phyloP scores from a whole-genome alignment of 2,329 filamentous ascomycete species.

The Penicillium concentricum region DNA sequence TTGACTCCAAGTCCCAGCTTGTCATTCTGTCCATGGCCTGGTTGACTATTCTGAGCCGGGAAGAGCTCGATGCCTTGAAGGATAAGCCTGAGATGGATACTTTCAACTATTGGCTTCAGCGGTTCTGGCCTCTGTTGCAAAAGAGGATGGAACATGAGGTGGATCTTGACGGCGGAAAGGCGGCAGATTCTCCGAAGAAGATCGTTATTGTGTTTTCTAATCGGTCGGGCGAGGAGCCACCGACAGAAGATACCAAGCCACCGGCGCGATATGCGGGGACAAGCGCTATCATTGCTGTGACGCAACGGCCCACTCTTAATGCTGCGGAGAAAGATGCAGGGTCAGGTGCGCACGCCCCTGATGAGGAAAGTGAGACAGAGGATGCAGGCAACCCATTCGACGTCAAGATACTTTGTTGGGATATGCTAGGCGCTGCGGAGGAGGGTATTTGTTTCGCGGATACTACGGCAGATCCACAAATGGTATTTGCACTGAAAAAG shows the following conservation, averaged over 20 bases:
- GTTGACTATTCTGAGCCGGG: slow-evolving; percentile 53
- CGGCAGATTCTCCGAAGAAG: slow-evolving; percentile 28
- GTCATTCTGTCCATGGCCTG: slow-evolving; percentile 65
- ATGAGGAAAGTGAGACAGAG: slow-evolving; percentile 13
- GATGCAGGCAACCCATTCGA: slow-evolving; percentile 26
- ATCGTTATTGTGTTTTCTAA: slow-evolving; percentile 50
- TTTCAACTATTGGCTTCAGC: slow-evolving; percentile 62
- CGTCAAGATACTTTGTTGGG: slow-evolving; percentile 46
- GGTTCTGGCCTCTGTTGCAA: slow-evolving; percentile 55
- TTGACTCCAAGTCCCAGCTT: slow-evolving; percentile 49
- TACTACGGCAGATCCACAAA: slow-evolving; percentile 41
- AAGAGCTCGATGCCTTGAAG: slow-evolving; percentile 48
- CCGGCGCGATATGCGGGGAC: slow-evolving; percentile 49
- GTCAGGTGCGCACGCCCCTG: slow-evolving; percentile 7
- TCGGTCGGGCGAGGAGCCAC: slow-evolving; percentile 44
- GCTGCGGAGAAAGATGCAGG: background rate
- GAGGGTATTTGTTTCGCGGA: slow-evolving; percentile 50
- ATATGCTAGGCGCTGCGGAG: slow-evolving; percentile 45
- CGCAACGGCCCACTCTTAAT: slow-evolving; percentile 25
- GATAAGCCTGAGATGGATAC: slow-evolving; percentile 58
- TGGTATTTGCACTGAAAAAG: slow-evolving; percentile 37
- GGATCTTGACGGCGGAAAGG: slow-evolving; percentile 26
- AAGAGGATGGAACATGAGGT: slow-evolving; percentile 29
- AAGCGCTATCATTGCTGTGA: slow-evolving; percentile 46
- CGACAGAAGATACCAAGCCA: slow-evolving; percentile 34